Conservation (phyloP, 2,329 filamentous ascomycete genomes). For the Claviceps humidiphila region DNA sequence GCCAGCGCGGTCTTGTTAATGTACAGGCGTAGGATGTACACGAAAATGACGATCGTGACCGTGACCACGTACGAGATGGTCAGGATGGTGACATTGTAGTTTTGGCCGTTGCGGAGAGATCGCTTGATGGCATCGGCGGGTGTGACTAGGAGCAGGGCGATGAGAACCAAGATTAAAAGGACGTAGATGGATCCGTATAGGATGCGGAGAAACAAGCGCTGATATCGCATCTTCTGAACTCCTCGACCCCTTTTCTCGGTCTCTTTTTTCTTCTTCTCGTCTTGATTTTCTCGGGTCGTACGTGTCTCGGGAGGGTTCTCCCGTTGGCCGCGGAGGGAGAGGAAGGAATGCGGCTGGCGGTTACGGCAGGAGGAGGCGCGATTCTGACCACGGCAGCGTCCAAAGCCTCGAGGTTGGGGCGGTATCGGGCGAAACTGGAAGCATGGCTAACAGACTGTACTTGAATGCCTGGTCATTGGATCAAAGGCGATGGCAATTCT, state of each 20-base stretch:
- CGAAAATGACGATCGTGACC: slow-evolving; percentile 53
- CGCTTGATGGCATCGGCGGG: slow-evolving; percentile 73
- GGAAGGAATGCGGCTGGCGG: background rate
- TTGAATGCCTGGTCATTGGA: background rate
- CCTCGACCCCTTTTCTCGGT: too few relatives aligned
- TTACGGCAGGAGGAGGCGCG: background rate
- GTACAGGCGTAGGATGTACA: slow-evolving; percentile 77
- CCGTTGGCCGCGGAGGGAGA: background rate
- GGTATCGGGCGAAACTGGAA: slow-evolving; percentile 4
- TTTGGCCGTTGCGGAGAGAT: slow-evolving; percentile 50
- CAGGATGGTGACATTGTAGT: slow-evolving; percentile 75
- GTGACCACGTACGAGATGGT: slow-evolving; percentile 64
- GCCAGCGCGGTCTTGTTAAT: slow-evolving; percentile 68
- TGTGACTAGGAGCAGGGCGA: slow-evolving; percentile 63
- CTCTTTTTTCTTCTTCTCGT: background rate
- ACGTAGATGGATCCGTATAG: slow-evolving; percentile 72
- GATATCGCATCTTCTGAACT: slow-evolving; percentile 8
- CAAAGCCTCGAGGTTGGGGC: slow-evolving; percentile 4
- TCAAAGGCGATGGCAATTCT: background rate
- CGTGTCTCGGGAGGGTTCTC: background rate
- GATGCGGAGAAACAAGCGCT: slow-evolving; percentile 54
- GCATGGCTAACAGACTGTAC: slow-evolving; percentile 16
- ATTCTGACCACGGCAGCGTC: background rate
- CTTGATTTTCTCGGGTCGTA: background rate
- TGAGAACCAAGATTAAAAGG: slow-evolving; percentile 58